A percentile compares a stretch with the other conserved stretches of the same genome.
Evolutionary conservation across 345 rosid genomes (phyloP).

Genomic region (Brassica nigra): DNA sequence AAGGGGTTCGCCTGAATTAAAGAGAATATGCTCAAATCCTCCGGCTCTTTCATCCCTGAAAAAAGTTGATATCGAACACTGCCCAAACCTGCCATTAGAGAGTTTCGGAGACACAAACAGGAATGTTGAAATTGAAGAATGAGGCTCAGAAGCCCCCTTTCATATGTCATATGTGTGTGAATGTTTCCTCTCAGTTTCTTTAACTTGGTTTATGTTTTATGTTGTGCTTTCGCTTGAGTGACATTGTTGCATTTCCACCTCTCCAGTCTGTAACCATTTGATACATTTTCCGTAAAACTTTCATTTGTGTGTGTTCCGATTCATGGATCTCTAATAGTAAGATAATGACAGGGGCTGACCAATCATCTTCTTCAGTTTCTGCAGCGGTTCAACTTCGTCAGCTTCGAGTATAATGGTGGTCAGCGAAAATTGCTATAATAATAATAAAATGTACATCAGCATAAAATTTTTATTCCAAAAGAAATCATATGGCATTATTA

Average conservation of each 20-base stretch:
- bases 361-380: no score
- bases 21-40: background rate
- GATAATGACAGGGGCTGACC: background rate
- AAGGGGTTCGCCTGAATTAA: background rate
- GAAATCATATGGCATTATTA: no score
- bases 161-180: background rate
- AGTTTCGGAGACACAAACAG: background rate
- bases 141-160: background rate
- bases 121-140: background rate
- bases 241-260: background rate
- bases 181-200: background rate
- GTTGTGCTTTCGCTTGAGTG: background rate
- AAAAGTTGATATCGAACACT: background rate
- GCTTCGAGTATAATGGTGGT: background rate
- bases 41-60: background rate
- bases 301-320: background rate
- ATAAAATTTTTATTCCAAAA: no score
- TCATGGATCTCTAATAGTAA: background rate
- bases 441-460: no score
- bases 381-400: background rate
- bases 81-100: background rate
- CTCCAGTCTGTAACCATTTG: background rate
- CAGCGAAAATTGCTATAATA: background rate
- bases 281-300: background rate
- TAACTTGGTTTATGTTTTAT: background rate